A percentile compares a stretch with the other conserved stretches of the same genome.
phyloP scores from a whole-genome alignment of 495 filamentous ascomycete species.

The Immersiella caudata region DNA sequence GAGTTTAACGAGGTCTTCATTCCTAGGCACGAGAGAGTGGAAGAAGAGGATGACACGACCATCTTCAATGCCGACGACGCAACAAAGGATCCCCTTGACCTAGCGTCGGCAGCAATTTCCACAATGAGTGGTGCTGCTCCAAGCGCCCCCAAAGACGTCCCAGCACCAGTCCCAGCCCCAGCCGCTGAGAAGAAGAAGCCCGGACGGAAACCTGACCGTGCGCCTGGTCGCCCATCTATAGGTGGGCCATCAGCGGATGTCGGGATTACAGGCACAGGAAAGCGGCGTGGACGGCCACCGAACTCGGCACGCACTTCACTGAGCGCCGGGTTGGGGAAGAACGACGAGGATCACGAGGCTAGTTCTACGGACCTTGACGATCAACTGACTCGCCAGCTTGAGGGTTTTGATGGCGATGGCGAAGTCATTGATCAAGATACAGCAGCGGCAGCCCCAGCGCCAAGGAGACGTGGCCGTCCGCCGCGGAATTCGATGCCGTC shows the following conservation, averaged over 20 bases:
- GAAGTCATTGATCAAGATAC: constrained; percentile 24
- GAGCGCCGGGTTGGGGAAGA: background rate
- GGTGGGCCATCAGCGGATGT: background rate
- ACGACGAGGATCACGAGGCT: constrained; percentile 2
- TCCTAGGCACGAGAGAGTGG: constrained; percentile 27
- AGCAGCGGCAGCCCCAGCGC: background rate
- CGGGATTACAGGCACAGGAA: background rate
- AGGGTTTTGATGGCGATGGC: constrained; percentile 35
- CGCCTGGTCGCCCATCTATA: constrained; percentile 27
- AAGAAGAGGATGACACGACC: constrained; percentile 22
- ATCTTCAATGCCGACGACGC: constrained; percentile 23
- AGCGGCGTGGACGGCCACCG: constrained; percentile 31
- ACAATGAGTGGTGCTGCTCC: constrained; percentile 14
- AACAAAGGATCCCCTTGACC: constrained; percentile 41
- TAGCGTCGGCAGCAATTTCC: constrained; percentile 40
- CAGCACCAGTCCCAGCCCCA: background rate
- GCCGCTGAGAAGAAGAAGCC: constrained; percentile 23
- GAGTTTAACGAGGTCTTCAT: constrained; percentile 44
- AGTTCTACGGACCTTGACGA: constrained; percentile 28
- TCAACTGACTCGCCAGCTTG: constrained; percentile 30
- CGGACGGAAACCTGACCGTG: constrained; percentile 23
- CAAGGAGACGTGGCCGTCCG: constrained; percentile 34
- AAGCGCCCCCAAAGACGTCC: background rate
- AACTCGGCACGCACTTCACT: constrained; percentile 16
- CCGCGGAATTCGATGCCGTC: constrained; percentile 22